Conservation (phyloP, 2,329 filamentous ascomycete genomes). For the Aureobasidium pullulans region DNA sequence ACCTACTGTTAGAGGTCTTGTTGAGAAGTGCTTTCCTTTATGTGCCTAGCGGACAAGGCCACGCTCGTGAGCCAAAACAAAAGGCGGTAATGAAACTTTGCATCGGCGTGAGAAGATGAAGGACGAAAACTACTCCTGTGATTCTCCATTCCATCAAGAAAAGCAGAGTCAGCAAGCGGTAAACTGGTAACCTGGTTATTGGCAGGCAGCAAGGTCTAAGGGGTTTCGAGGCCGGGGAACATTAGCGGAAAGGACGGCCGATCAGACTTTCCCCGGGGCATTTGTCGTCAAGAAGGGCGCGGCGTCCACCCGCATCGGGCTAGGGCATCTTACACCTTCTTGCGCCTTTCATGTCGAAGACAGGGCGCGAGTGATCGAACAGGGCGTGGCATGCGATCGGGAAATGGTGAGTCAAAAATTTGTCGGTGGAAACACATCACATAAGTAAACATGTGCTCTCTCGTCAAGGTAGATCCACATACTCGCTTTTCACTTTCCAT, state of each 20-base stretch:
- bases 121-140: not conserved
- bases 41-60: not conserved
- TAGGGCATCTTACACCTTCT: not conserved
- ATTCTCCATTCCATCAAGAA: not conserved
- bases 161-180: not conserved
- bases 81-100: not conserved
- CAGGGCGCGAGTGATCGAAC: conserved; percentile 6
- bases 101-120: not conserved
- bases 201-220: not conserved
- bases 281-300: not conserved
- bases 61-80: conserved; percentile 7
- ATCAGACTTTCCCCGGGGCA: not conserved
- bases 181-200: not conserved
- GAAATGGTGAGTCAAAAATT: conserved; percentile 9
- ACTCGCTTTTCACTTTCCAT: conserved; percentile 8
- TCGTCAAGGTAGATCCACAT: not conserved
- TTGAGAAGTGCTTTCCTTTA: conserved; percentile 6
- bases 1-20: conserved; percentile 6
- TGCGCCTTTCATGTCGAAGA: conserved; percentile 9
- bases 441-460: not conserved
- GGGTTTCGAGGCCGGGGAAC: not conserved
- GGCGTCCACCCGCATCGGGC: not conserved
- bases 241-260: not conserved
- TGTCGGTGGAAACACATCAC: not conserved
- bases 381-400: conserved; percentile 5